phyloP scores from a whole-genome alignment of 805 yeast species.

The Komagataella ulmi region DNA sequence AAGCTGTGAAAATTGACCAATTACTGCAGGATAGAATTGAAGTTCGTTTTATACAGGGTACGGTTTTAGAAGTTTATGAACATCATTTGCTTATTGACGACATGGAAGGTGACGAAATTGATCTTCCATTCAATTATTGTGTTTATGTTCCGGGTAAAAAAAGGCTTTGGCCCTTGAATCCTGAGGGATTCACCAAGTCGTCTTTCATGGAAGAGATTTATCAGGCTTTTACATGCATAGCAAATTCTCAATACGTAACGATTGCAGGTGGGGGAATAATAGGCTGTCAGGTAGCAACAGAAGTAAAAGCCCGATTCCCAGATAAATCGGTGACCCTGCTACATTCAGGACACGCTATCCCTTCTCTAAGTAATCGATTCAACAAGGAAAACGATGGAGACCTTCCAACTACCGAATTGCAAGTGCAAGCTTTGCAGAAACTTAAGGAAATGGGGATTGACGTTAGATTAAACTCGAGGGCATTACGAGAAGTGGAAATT shows the following conservation, averaged over 20 bases:
- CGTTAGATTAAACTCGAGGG: neutral
- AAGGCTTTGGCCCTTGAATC: conserved; percentile 39
- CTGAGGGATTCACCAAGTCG: conserved; percentile 26
- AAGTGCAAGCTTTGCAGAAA: neutral
- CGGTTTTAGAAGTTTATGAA: conserved; percentile 3
- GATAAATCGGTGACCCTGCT: conserved; percentile 22
- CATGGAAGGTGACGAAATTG: conserved; percentile 2
- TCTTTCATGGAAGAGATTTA: conserved; percentile 29
- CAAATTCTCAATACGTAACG: conserved; percentile 15
- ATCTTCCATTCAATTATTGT: conserved; percentile 28
- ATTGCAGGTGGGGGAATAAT: conserved; percentile 32
- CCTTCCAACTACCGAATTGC: neutral
- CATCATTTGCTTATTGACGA: conserved; percentile 1
- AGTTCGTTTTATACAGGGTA: neutral
- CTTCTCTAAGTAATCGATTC: neutral
- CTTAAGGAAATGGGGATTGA: neutral
- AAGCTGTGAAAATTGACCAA: neutral
- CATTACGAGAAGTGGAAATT: neutral
- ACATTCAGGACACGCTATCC: conserved; percentile 25
- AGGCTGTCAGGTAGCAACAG: conserved; percentile 36
- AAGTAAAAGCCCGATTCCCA: conserved; percentile 22
- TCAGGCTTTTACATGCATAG: conserved; percentile 16
- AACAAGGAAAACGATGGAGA: neutral
- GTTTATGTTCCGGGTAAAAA: conserved; percentile 34
- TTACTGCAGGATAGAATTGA: neutral